Percentiles rank a stretch among this genome's conserved stretches.
Evolutionary conservation across 305 asterid species (phyloP).

Genomic region (Ajuga reptans): DNA sequence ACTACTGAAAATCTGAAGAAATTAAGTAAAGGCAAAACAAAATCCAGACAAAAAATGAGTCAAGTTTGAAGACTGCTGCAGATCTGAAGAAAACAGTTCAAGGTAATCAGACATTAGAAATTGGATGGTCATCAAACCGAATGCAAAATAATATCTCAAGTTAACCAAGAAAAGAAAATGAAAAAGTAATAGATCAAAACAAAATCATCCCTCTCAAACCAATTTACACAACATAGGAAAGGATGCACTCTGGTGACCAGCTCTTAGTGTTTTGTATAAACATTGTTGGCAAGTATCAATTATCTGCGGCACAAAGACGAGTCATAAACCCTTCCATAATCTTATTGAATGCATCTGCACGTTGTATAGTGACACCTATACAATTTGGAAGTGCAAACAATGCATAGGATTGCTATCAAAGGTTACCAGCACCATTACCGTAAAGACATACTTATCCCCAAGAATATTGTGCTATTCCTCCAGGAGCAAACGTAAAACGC

Average conservation of each 20-base stretch:
- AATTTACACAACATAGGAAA: conserved; percentile 19
- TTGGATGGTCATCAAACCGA: background rate
- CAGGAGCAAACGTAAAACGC: too few species aligned
- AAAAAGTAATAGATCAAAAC: background rate
- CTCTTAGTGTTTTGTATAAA: conserved; percentile 76
- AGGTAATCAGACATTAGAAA: conserved; percentile 8
- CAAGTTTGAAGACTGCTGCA: conserved; percentile 54
- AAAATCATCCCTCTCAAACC: conserved; percentile 9
- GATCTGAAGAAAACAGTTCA: conserved; percentile 39
- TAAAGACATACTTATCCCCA: too few species aligned
- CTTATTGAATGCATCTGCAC: background rate
- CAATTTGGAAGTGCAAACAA: too few species aligned
- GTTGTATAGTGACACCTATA: background rate
- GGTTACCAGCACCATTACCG: too few species aligned
- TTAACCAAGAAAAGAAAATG: conserved; percentile 1
- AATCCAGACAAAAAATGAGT: background rate
- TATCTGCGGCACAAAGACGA: conserved; percentile 47
- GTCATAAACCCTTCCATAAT: conserved; percentile 7
- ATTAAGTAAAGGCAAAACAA: conserved; percentile 17
- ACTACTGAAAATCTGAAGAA: conserved; percentile 70
- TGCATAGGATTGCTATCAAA: too few species aligned
- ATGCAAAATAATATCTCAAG: background rate
- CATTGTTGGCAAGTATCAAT: conserved; percentile 65
- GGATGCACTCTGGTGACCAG: conserved; percentile 87
- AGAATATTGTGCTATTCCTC: too few species aligned